Percentiles rank a stretch among this genome's conserved stretches.
phyloP scores from a whole-genome alignment of 306 rosid species.

The Acacia melanoxylon region DNA sequence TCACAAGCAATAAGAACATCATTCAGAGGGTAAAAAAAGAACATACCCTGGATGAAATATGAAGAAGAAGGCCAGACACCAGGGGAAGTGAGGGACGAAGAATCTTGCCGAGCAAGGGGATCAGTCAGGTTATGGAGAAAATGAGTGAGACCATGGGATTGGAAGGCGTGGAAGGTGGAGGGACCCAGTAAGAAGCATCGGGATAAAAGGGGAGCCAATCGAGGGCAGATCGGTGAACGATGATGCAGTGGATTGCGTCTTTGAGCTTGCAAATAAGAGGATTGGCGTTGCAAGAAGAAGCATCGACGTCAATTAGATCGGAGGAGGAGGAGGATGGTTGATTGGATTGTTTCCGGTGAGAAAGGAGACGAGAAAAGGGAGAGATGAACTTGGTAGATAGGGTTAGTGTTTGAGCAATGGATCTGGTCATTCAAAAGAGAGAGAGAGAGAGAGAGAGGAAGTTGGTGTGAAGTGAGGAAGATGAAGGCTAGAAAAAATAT shows the following conservation, averaged over 20 bases:
- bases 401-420: slow-evolving; percentile 39
- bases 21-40: neutral
- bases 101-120: slow-evolving; percentile 46
- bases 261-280: slow-evolving; percentile 62
- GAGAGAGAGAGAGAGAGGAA: neutral
- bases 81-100: slow-evolving; percentile 44
- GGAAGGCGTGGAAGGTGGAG: slow-evolving; percentile 50
- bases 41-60: slow-evolving; percentile 53
- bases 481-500: too few relatives aligned
- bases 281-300: slow-evolving; percentile 38
- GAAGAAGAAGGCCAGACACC: slow-evolving; percentile 62
- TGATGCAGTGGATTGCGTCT: slow-evolving; percentile 65
- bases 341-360: slow-evolving; percentile 49
- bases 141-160: slow-evolving; percentile 40
- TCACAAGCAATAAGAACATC: neutral
- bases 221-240: slow-evolving; percentile 63
- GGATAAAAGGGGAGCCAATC: slow-evolving; percentile 68
- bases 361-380: slow-evolving; percentile 26
- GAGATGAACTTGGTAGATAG: slow-evolving; percentile 10
- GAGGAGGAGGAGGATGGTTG: slow-evolving; percentile 36
- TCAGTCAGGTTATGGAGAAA: slow-evolving; percentile 52
- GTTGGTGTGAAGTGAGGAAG: neutral
- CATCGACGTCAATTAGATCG: slow-evolving; percentile 30
- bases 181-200: slow-evolving; percentile 68
- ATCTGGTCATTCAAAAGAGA: slow-evolving; percentile 45